Evolutionary conservation across 805 yeast genomes (phyloP), one percentile per base, ranked within the genome.

Genomic region (Starmera pachycereana): DNA sequence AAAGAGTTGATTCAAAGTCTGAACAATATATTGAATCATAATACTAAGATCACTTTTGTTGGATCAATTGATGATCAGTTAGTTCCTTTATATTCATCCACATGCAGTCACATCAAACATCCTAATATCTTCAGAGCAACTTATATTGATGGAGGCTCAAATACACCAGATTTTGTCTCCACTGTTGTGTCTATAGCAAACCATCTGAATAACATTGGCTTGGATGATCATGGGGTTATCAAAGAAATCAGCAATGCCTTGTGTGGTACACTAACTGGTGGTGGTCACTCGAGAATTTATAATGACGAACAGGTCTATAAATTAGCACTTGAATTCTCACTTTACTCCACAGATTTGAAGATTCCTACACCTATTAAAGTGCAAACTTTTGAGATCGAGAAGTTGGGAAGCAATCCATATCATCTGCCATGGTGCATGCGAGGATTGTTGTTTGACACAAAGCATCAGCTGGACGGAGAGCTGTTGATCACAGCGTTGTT

Each of bases 51-150:
- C 6, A 74, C 87, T 9, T 81, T 82, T 52, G 79, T 89, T 27
- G 97, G 96, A 0, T 85, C 96, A 0, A 76, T 88, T 25, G 87
- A 92, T 57, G 98, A 92, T 60, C 98, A 88, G 60, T 60, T 92
- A 51, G 96, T 90, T 3, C 98, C 98, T 4, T 60, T 90, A 12
- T 90, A 89, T 54, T 88, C 96, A 0, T 80, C 97, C 0, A 69
- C 81, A 10, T 88, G 95, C 35, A 68, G 80, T 1, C 94, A 88
- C 58, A 71, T 84, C 2, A 72, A 73, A 47, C 98, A 90, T 63
- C 97, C 98, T 4, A 85, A 88, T 58, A 76, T 90, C 12, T 89
- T 76, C 53, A 68, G 96, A 39, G 94, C 96, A 0, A 88, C 89
- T 14, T 92, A 86, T 54, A 76, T 90, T 29, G 97, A 92, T 57